phyloP scores from a whole-genome alignment of 768 basidiomycete species.

The Udeniomyces megalosporus region DNA sequence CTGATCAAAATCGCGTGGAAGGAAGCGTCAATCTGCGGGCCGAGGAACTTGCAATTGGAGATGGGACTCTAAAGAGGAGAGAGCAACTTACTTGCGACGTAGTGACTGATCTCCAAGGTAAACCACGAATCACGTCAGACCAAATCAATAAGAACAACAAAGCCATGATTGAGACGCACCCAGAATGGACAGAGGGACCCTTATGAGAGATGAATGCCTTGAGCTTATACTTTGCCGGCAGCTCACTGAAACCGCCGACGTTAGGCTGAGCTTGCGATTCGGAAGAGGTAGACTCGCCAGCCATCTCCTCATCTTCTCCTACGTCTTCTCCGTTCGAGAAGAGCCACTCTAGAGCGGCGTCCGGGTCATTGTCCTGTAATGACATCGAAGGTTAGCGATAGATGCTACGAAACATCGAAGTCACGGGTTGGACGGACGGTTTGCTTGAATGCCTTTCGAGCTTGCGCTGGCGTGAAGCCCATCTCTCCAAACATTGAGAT shows the following conservation, averaged over 20 bases:
- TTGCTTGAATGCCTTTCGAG: constrained; percentile 68
- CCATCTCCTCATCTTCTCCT: constrained; percentile 37
- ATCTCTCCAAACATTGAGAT: constrained; percentile 65
- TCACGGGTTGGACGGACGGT: constrained; percentile 41
- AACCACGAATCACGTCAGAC: too few relatives aligned
- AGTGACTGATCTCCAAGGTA: constrained; percentile 42
- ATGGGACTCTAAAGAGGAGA: too few relatives aligned
- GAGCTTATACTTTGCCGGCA: constrained; percentile 64
- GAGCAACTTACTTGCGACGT: constrained; percentile 41
- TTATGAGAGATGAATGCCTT: constrained; percentile 97
- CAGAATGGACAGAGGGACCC: constrained; percentile 80
- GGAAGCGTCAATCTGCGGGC: too few relatives aligned
- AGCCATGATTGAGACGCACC: constrained; percentile 21
- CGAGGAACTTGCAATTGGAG: constrained; percentile 40
- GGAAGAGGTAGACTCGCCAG: constrained; percentile 26
- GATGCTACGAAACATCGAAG: constrained; percentile 22
- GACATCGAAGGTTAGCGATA: neutral
- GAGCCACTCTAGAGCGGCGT: constrained; percentile 88
- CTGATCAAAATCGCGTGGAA: constrained; percentile 8
- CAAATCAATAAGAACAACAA: neutral
- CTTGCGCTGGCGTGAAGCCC: constrained; percentile 77
- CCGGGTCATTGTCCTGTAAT: constrained; percentile 48
- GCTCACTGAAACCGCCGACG: constrained; percentile 39
- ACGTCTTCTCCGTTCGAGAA: constrained; percentile 82
- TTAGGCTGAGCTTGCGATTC: constrained; percentile 18